Conservation (phyloP, 192 early-diverging fungal species). For the Rhizoclosmatium sp. region DNA sequence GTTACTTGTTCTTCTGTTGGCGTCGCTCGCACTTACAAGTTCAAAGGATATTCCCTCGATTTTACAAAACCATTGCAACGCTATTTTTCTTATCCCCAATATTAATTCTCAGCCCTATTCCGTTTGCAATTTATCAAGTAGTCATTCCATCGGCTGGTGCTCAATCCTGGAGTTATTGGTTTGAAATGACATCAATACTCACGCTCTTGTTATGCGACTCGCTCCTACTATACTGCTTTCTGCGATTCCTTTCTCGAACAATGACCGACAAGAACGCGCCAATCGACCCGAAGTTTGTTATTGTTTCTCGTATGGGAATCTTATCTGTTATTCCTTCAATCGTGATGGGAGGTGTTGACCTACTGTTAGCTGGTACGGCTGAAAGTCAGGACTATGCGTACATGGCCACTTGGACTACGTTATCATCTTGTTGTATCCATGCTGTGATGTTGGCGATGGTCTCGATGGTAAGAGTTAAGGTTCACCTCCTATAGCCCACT, state of each 20-base stretch:
- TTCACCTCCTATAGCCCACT: too few relatives aligned
- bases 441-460: not conserved
- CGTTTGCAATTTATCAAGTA: not conserved
- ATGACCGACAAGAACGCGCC: not conserved
- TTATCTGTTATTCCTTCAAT: not conserved
- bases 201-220: not conserved
- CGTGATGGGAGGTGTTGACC: not conserved
- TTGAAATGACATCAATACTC: not conserved
- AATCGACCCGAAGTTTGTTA: not conserved
- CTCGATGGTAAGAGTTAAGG: not conserved
- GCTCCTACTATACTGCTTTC: not conserved
- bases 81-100: not conserved
- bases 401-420: not conserved
- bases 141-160: not conserved
- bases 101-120: not conserved
- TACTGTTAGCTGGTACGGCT: not conserved
- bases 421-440: not conserved
- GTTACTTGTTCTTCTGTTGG: not conserved
- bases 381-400: not conserved
- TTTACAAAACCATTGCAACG: not conserved
- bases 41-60: not conserved
- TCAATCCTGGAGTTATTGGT: not conserved
- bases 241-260: not conserved
- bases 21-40: not conserved
- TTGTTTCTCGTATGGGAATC: not conserved